Evolutionary conservation across 257 asterid species (phyloP), one percentile per base, ranked within the genome.

Genomic region (Thymus quinquecostatus): DNA sequence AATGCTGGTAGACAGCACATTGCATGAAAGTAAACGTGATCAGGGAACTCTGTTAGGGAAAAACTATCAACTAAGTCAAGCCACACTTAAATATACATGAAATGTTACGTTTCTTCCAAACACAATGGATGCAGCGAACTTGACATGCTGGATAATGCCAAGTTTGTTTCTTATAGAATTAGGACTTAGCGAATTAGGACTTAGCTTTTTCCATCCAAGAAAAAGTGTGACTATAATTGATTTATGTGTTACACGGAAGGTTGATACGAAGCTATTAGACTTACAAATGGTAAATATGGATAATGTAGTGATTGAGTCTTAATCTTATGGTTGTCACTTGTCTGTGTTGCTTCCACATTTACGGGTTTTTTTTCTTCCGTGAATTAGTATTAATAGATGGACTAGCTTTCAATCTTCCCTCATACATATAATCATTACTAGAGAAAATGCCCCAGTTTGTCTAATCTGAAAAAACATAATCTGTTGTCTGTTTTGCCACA

Each of bases 181-280:
- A 34, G 4, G 30, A 21, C 27, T 21, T 53, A 21, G 21, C 21
- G 21, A 21, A 21, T 21, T 21, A 21, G 21, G 21, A 21, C 33
- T 7, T 21, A 21, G 59, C 21, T 53, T 21, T 53, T 53, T 32
- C 27, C 10, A n/a, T 8, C 55, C 55, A n/a, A 49, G 4, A 2
- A 60, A n/a, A 38, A 60, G 30, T 36, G n/a, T 38, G 67, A 38
- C 67, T 62, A 41, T 43, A 3, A 29, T 14, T 41, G 68, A 14
- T 8, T 41, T 43, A 4, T 10, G 32, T 32, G 10, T 63, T 41
- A 63, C 5, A 28, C 5, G 30, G 56, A 47, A 48, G 29, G 55
- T 48, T 55, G 6, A 10, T 55, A 27, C 9, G 51, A 61, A 61
- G 34, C 66, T 38, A 38, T 61, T 60, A 11, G 10, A 12, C 14